Conservation (phyloP, 2,329 filamentous ascomycete genomes). For the Claviceps capensis region DNA sequence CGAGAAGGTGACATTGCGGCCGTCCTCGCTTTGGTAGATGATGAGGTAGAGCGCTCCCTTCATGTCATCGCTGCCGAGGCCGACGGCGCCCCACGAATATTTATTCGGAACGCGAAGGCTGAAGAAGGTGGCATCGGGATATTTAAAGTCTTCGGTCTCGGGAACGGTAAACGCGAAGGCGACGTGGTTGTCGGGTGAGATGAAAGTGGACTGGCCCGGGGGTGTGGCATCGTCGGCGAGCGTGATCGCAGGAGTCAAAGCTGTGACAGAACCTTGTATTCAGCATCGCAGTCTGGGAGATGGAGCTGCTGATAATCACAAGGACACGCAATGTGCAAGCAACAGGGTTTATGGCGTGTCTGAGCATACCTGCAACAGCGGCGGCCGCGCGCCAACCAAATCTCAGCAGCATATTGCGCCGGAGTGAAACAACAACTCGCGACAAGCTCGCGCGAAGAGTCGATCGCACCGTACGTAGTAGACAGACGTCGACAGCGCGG, state of each 20-base stretch:
- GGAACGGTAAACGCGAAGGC: slow-evolving; percentile 39
- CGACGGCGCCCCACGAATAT: slow-evolving; percentile 39
- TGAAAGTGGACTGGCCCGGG: slow-evolving; percentile 27
- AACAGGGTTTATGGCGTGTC: neutral
- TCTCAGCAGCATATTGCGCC: slow-evolving; percentile 15
- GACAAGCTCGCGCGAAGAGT: neutral
- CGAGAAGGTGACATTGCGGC: slow-evolving; percentile 40
- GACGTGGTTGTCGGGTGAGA: slow-evolving; percentile 28
- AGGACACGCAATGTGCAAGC: neutral
- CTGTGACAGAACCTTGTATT: slow-evolving; percentile 4
- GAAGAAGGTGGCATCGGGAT: slow-evolving; percentile 29
- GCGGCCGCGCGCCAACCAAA: slow-evolving; percentile 17
- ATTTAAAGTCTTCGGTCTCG: slow-evolving; percentile 28
- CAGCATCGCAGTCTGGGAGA: neutral
- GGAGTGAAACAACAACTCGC: neutral
- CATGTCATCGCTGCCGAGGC: slow-evolving; percentile 39
- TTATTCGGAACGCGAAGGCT: slow-evolving; percentile 32
- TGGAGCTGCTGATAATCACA: neutral
- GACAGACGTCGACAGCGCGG: too few species aligned
- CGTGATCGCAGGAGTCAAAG: slow-evolving; percentile 10
- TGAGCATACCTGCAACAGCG: slow-evolving; percentile 14
- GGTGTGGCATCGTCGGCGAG: slow-evolving; percentile 17
- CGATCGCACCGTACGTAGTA: neutral
- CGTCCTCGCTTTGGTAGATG: slow-evolving; percentile 33
- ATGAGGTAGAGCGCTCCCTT: slow-evolving; percentile 38